phyloP scores from a whole-genome alignment of 306 rosid genomes.

The Prunus mira region DNA sequence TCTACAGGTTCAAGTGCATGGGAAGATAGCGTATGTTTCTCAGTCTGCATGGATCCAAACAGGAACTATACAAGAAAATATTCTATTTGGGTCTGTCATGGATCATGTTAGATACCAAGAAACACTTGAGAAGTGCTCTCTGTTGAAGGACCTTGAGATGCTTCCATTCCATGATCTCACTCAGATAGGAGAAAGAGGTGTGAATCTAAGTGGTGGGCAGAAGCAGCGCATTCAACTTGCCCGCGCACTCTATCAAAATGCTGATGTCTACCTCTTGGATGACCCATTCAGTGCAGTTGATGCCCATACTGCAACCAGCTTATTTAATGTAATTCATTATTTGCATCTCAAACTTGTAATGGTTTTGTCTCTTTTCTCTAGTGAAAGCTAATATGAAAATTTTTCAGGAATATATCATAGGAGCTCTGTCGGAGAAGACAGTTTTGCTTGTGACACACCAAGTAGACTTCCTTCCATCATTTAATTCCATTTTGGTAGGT shows the following conservation, averaged over 20 bases:
- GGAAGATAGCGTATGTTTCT: constrained; percentile 58
- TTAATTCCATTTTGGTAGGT: constrained; percentile 42
- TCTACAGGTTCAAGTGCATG: constrained; percentile 36
- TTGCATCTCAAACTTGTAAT: background rate
- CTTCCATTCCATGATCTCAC: constrained; percentile 49
- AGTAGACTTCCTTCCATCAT: constrained; percentile 50
- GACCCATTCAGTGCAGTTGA: constrained; percentile 73
- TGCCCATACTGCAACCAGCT: constrained; percentile 45
- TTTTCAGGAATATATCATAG: constrained; percentile 43
- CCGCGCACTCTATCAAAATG: constrained; percentile 48
- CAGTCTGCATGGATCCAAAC: constrained; percentile 64
- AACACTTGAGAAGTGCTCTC: constrained; percentile 36
- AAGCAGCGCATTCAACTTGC: constrained; percentile 48
- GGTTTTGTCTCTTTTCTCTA: background rate
- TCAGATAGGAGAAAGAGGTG: constrained; percentile 56
- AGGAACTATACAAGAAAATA: constrained; percentile 50
- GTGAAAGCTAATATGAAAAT: background rate
- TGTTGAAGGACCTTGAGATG: constrained; percentile 44
- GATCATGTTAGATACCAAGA: constrained; percentile 38
- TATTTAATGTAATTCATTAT: constrained; percentile 38
- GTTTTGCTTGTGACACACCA: constrained; percentile 54
- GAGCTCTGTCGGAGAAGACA: constrained; percentile 41
- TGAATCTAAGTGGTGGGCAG: constrained; percentile 51
- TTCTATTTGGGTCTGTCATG: constrained; percentile 45
- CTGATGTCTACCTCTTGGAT: constrained; percentile 51